A percentile compares a stretch with the other conserved stretches of the same genome.
Conservation (phyloP, 108 stramenopile species). For the Cafeteria roenbergensis region DNA sequence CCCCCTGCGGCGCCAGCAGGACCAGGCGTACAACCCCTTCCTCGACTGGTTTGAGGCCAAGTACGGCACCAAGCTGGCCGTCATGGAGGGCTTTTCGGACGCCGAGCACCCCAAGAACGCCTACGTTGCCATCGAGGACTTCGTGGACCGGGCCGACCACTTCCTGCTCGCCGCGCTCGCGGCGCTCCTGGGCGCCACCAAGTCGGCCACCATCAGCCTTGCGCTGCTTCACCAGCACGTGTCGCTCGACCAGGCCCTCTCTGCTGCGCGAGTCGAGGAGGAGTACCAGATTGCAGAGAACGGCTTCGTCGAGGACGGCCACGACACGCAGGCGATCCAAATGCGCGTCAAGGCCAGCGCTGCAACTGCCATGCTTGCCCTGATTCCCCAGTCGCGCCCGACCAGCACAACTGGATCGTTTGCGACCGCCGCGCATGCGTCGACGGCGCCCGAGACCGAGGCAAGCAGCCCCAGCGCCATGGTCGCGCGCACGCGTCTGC, state of each 20-base stretch:
- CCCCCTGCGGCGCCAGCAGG: constrained; percentile 11
- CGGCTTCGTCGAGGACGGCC: constrained; percentile 95
- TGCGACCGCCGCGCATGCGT: too few species aligned
- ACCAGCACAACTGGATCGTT: too few species aligned
- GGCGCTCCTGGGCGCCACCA: not conserved
- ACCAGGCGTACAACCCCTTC: constrained; percentile 10
- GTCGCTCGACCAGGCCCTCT: constrained; percentile 45
- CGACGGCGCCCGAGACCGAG: too few species aligned
- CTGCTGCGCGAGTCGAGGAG: constrained; percentile 82
- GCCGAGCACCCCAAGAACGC: constrained; percentile 4
- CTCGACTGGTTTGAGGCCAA: constrained; percentile 11
- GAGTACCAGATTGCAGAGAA: constrained; percentile 85
- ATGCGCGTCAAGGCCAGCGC: constrained; percentile 22
- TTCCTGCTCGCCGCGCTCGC: constrained; percentile 5
- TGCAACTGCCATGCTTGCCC: constrained; percentile 25
- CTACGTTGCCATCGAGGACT: not conserved
- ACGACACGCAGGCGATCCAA: constrained; percentile 47
- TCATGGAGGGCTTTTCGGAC: not conserved
- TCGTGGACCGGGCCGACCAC: not conserved
- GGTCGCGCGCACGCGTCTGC: too few species aligned
- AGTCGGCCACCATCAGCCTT: constrained; percentile 10
- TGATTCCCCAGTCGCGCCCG: constrained; percentile 2
- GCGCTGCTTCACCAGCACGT: constrained; percentile 9
- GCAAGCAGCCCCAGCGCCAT: too few species aligned
- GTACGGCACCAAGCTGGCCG: constrained; percentile 4